Evolutionary conservation across 495 filamentous ascomycete genomes (phyloP).

Genomic region (Thermothielavioides terrestris): DNA sequence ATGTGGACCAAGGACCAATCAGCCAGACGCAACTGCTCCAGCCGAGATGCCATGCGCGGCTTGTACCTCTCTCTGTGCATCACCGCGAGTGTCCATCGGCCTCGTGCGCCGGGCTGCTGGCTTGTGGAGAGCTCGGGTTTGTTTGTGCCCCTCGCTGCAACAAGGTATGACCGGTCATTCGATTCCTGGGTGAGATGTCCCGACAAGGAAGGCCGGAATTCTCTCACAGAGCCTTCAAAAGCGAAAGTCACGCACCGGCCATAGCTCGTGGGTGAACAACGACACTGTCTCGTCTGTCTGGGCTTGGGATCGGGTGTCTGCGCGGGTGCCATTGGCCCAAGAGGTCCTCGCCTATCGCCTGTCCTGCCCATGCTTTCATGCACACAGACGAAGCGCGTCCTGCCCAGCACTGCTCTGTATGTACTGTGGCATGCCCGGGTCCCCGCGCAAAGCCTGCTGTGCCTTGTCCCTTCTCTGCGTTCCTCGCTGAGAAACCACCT

Average conservation of each 20-base stretch:
- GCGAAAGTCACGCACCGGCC: not conserved
- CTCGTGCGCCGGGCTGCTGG: slow-evolving; percentile 13
- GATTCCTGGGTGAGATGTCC: too few relatives aligned
- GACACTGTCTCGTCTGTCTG: slow-evolving; percentile 21
- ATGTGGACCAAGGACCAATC: slow-evolving; percentile 36
- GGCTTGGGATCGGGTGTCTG: slow-evolving; percentile 26
- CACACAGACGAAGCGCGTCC: slow-evolving; percentile 15
- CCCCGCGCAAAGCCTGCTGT: slow-evolving; percentile 19
- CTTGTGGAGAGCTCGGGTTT: slow-evolving; percentile 12
- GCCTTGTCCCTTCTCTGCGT: slow-evolving; percentile 1
- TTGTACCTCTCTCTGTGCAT: slow-evolving; percentile 19
- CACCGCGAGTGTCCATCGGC: slow-evolving; percentile 11
- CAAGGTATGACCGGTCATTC: slow-evolving; percentile 15
- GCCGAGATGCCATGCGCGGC: slow-evolving; percentile 32
- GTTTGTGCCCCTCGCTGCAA: slow-evolving; percentile 12
- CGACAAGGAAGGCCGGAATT: slow-evolving; percentile 4
- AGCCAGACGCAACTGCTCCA: slow-evolving; percentile 31
- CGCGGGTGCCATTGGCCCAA: slow-evolving; percentile 24
- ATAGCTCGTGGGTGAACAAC: slow-evolving; percentile 19
- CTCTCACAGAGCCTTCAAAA: not conserved
- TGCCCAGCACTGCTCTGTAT: slow-evolving; percentile 20
- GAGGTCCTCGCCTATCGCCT: slow-evolving; percentile 16
- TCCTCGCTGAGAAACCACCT: slow-evolving; percentile 5
- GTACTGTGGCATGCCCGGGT: slow-evolving; percentile 14
- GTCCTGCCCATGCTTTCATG: slow-evolving; percentile 21